Percentiles rank a stretch among this genome's conserved stretches.
phyloP scores from a whole-genome alignment of 805 yeast genomes.

The Zygotorulaspora sp. region DNA sequence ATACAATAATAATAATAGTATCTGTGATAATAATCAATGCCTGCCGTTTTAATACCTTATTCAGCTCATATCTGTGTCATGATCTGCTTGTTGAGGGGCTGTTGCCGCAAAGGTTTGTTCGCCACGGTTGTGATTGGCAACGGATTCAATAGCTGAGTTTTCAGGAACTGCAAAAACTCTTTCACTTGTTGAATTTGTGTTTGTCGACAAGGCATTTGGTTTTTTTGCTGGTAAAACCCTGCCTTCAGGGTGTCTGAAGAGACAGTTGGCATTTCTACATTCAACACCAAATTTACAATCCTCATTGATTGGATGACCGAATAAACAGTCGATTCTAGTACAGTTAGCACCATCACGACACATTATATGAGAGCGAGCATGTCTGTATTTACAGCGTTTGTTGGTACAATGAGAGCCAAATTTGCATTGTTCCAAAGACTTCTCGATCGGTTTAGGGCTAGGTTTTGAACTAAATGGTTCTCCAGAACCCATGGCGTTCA shows the following conservation, averaged over 20 bases:
- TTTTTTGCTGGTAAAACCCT: constrained; percentile 40
- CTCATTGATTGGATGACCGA: constrained; percentile 75
- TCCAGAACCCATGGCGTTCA: constrained; percentile 18
- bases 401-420: constrained; percentile 75
- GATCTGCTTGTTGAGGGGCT: constrained; percentile 14
- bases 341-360: constrained; percentile 84
- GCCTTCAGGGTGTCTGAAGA: constrained; percentile 80
- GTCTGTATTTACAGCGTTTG: constrained; percentile 75
- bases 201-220: constrained; percentile 23
- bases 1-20: constrained; percentile 1
- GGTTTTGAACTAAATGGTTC: constrained; percentile 10
- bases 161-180: constrained; percentile 77
- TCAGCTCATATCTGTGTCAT: constrained; percentile 30
- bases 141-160: constrained; percentile 65
- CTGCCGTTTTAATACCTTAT: too few relatives aligned
- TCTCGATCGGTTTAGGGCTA: constrained; percentile 37
- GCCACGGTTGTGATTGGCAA: constrained; percentile 44
- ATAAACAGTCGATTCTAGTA: constrained; percentile 73
- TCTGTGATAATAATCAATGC: neutral
- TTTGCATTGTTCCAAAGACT: constrained; percentile 74
- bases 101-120: constrained; percentile 19
- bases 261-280: constrained; percentile 69
- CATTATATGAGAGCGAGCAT: constrained; percentile 64
- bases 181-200: constrained; percentile 41
- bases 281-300: constrained; percentile 74